A percentile compares a stretch with the other conserved stretches of the same genome.
Evolutionary conservation across 139 green algal species (phyloP).

Genomic region (Chlamydomonas urium): DNA sequence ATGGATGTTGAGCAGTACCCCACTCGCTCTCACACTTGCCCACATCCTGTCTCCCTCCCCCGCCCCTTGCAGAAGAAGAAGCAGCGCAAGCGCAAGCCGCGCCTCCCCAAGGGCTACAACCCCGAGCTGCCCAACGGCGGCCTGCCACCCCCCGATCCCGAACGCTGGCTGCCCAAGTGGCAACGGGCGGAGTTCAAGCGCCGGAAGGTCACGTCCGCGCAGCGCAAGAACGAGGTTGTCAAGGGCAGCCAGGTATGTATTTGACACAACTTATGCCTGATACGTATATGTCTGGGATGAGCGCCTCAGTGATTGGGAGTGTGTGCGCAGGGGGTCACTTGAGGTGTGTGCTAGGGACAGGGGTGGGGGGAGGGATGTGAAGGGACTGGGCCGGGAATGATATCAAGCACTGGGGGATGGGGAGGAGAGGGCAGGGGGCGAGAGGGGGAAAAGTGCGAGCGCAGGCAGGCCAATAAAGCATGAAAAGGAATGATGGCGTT

Average conservation of each 20-base stretch:
- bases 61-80: conserved; percentile 35
- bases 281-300: no score
- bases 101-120: conserved; percentile 82
- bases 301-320: no score
- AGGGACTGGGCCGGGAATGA: no score
- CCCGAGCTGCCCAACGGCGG: conserved; percentile 68
- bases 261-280: no score
- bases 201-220: conserved; percentile 25
- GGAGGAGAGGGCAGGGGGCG: no score
- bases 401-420: no score
- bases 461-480: no score
- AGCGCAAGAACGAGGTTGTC: conserved; percentile 36
- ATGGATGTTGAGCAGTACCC: conserved; percentile 13
- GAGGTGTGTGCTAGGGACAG: no score
- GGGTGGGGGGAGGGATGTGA: no score
- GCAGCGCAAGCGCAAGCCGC: conserved; percentile 61
- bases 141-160: conserved; percentile 78
- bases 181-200: conserved; percentile 81
- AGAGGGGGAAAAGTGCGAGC: no score
- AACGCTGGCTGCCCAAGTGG: conserved; percentile 95
- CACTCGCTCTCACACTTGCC: neutral
- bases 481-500: no score
- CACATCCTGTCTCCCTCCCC: neutral
- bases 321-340: neutral
- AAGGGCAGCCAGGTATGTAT: conserved; percentile 74